These are phyloP conservation scores for Salvia hispanica DNA, from an alignment of 257 asterid genomes.

Conservation along the genomic window DNA sequence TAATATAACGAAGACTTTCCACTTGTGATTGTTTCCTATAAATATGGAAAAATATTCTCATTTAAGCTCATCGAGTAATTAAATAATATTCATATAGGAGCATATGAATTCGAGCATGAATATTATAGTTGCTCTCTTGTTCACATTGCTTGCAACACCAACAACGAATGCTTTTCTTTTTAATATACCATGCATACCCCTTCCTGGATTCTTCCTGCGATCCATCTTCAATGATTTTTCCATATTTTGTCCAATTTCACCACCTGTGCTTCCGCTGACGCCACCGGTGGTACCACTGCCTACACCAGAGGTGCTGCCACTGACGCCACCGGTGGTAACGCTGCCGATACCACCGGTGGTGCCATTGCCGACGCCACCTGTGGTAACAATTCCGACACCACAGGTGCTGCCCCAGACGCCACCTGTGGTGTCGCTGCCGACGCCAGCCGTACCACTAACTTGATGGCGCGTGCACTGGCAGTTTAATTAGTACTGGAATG, in stretches of 20 bases:
- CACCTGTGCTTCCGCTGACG: background rate
- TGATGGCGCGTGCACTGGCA: too few relatives aligned
- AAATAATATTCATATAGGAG: background rate
- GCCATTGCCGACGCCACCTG: too few relatives aligned
- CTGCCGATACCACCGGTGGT: too few relatives aligned
- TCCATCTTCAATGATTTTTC: too few relatives aligned
- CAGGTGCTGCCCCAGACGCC: too few relatives aligned
- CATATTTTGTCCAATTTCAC: background rate
- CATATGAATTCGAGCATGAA: background rate
- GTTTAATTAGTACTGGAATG: too few relatives aligned
- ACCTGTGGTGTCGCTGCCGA: too few relatives aligned
- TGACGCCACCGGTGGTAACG: too few relatives aligned
- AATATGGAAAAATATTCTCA: background rate
- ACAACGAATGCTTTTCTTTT: background rate
- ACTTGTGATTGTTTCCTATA: background rate
- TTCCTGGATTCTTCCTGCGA: background rate
- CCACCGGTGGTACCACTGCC: too few relatives aligned
- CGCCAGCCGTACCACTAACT: too few relatives aligned
- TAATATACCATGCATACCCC: background rate
- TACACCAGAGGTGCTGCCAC: too few relatives aligned
- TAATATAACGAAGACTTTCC: background rate
- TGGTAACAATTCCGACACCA: too few relatives aligned
- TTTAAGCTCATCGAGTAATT: background rate
- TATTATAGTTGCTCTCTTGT: background rate
- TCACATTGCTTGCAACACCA: slow-evolving; percentile 6